These are phyloP conservation scores for Mucor saturninus DNA, from an alignment of 371 early-diverging fungal species.

Conservation along the genomic window DNA sequence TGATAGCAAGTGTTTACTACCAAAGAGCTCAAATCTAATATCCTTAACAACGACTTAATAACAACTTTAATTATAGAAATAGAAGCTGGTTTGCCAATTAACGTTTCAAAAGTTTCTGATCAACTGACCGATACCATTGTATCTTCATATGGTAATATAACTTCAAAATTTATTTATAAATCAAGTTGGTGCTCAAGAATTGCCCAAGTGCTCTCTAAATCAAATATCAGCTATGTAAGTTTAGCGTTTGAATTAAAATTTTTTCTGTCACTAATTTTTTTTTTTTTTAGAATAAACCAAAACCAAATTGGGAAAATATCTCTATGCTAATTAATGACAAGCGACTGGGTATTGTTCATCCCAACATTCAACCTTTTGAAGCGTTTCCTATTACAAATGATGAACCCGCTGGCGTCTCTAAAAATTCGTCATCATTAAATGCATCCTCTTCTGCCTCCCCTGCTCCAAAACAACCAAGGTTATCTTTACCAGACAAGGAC, in stretches of 20 bases:
- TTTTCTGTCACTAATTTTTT: not conserved
- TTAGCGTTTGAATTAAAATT: conserved; percentile 7
- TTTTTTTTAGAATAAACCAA: conserved; percentile 12
- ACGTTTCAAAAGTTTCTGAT: conserved; percentile 12
- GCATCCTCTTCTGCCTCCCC: not conserved
- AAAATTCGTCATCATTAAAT: not conserved
- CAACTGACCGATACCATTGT: conserved; percentile 17
- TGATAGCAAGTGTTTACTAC: conserved; percentile 11
- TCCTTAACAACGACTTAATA: conserved; percentile 10
- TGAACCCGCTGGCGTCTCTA: not conserved
- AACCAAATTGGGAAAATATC: conserved; percentile 13
- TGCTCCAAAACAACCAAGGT: not conserved
- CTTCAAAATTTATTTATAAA: conserved; percentile 10
- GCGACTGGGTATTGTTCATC: not conserved
- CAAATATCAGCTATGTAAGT: conserved; percentile 14
- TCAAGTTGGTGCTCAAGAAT: conserved; percentile 11
- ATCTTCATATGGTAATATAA: conserved; percentile 10
- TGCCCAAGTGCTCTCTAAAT: conserved; percentile 2
- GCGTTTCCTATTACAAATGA: not conserved
- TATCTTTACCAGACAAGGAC: conserved; percentile 3
- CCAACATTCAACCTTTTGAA: not conserved
- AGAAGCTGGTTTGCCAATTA: conserved; percentile 13
- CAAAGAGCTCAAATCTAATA: conserved; percentile 9
- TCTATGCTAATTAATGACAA: conserved; percentile 11
- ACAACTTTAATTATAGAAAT: conserved; percentile 10